Conservation (phyloP, 2,329 filamentous ascomycete genomes). For the Aspergillus neotritici region DNA sequence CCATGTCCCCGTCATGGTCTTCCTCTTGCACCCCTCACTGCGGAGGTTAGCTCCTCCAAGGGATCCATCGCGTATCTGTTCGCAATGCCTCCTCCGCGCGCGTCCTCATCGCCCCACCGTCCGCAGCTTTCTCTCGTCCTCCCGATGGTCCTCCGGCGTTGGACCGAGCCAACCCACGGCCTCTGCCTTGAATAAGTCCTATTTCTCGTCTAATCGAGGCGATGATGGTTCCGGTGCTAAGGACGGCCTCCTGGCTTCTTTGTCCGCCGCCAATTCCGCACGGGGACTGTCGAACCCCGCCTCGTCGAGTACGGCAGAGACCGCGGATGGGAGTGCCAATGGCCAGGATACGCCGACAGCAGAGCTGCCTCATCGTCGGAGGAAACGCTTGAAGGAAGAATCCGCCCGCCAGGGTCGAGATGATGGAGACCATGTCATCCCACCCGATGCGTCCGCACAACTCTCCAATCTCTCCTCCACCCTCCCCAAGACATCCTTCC, state of each 20-base stretch:
- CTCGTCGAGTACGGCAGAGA: constrained; percentile 12
- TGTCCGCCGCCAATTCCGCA: constrained; percentile 20
- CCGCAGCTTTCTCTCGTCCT: constrained; percentile 30
- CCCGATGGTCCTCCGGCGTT: constrained; percentile 25
- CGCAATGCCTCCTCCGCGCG: constrained; percentile 28
- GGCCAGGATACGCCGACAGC: constrained; percentile 15
- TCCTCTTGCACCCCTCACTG: constrained; percentile 34
- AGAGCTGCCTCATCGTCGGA: constrained; percentile 40
- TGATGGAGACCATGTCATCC: constrained; percentile 35
- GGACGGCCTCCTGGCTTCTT: constrained; percentile 23
- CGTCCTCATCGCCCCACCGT: constrained; percentile 16
- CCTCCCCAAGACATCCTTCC: constrained; percentile 52
- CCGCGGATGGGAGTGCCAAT: constrained; percentile 15
- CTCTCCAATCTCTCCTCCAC: constrained; percentile 53
- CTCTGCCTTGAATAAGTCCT: constrained; percentile 30
- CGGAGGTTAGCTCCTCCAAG: constrained; percentile 28
- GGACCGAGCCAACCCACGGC: constrained; percentile 23
- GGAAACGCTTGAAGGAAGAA: constrained; percentile 39
- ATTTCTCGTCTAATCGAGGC: constrained; percentile 35
- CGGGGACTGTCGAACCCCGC: constrained; percentile 3
- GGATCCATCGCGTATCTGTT: constrained; percentile 29
- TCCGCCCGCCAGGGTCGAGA: constrained; percentile 8
- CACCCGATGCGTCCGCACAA: constrained; percentile 57
- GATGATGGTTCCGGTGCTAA: constrained; percentile 16
- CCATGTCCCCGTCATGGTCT: constrained; percentile 25